Conservation (phyloP, 371 early-diverging fungal genomes). For the Mortierella sp. region DNA sequence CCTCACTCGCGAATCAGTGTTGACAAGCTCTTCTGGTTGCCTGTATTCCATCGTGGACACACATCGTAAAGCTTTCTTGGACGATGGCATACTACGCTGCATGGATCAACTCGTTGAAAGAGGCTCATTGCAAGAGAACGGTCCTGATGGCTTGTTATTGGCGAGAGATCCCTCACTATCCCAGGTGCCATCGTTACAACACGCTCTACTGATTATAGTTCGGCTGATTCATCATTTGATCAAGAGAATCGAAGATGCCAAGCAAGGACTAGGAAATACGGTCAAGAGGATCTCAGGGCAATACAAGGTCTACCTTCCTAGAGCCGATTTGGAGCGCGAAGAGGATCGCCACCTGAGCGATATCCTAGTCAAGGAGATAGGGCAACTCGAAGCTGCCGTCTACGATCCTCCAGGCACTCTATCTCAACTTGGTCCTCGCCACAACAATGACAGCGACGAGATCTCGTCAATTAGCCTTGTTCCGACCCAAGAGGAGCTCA, state of each 20-base stretch:
- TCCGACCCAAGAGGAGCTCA: constrained; percentile 58
- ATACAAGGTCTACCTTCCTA: neutral
- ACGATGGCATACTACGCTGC: constrained; percentile 11
- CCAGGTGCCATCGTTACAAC: constrained; percentile 6
- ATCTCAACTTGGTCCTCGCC: constrained; percentile 41
- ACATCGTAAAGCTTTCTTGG: constrained; percentile 13
- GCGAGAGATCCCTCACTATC: constrained; percentile 5
- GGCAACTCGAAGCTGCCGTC: constrained; percentile 9
- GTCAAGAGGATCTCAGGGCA: neutral
- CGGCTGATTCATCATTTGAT: constrained; percentile 35
- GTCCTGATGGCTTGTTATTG: neutral
- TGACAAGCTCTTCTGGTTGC: constrained; percentile 2
- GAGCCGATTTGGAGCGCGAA: neutral
- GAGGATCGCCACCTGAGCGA: constrained; percentile 11
- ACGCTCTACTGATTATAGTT: constrained; percentile 27
- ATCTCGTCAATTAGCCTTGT: constrained; percentile 54
- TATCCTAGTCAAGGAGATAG: constrained; percentile 8
- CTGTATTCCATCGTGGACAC: constrained; percentile 14
- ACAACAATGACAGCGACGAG: constrained; percentile 57
- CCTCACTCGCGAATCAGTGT: constrained; percentile 16
- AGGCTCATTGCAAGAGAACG: neutral
- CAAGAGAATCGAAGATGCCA: constrained; percentile 14
- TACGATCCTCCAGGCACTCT: constrained; percentile 45
- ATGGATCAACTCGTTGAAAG: constrained; percentile 8
- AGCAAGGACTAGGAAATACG: neutral